phyloP scores from a whole-genome alignment of 345 rosid genomes.

The Populus davidiana region DNA sequence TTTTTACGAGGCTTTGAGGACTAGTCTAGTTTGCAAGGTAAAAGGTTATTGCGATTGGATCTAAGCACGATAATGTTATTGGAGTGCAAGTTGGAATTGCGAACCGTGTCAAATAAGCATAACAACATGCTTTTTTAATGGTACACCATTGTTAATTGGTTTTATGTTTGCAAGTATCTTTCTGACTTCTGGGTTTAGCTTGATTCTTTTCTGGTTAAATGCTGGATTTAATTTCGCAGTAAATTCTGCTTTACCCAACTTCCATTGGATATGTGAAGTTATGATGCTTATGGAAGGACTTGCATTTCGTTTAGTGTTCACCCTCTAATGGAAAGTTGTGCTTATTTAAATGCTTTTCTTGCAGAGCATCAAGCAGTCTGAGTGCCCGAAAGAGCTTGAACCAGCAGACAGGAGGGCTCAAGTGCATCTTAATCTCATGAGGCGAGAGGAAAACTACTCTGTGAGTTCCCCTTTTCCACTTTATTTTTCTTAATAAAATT shows the following conservation, averaged over 20 bases:
- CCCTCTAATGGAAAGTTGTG: not conserved
- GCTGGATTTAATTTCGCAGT: not conserved
- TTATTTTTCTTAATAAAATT: not conserved
- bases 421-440: constrained; percentile 69
- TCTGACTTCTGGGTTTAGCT: not conserved
- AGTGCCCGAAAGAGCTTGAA: constrained; percentile 80
- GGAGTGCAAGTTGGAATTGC: too few relatives aligned
- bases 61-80: not conserved
- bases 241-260: not conserved
- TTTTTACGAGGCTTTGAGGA: too few relatives aligned
- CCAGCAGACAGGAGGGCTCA: constrained; percentile 56
- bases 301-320: not conserved
- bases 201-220: not conserved
- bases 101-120: too few relatives aligned
- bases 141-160: not conserved
- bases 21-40: not conserved
- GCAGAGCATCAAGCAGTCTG: constrained; percentile 75
- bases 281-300: not conserved
- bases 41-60: not conserved
- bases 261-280: not conserved
- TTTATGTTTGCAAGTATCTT: not conserved
- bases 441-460: constrained; percentile 60
- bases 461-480: constrained; percentile 31
- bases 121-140: not conserved
- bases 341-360: constrained; percentile 10